These are phyloP conservation scores for Sclerotinia glacialis DNA, from an alignment of 2,329 filamentous ascomycete genomes.

Conservation along the genomic window DNA sequence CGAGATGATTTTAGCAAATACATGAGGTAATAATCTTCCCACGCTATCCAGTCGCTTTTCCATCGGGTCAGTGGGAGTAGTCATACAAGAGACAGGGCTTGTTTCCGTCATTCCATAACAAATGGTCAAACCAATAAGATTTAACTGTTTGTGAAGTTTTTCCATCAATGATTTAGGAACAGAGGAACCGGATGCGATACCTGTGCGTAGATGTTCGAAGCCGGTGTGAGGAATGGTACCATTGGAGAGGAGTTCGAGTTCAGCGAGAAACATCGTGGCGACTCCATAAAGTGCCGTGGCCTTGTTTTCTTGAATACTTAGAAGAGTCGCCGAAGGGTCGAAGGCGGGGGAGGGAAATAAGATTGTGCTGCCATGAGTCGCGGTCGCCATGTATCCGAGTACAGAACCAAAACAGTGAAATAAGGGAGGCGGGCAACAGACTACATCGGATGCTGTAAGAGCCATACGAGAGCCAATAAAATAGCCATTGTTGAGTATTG, in stretches of 20 bases:
- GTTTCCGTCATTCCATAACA: slow-evolving; percentile 61
- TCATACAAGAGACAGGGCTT: slow-evolving; percentile 59
- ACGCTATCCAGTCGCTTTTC: slow-evolving; percentile 67
- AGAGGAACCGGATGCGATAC: slow-evolving; percentile 84
- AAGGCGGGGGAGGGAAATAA: slow-evolving; percentile 87
- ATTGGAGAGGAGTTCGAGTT: slow-evolving; percentile 71
- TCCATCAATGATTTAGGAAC: slow-evolving; percentile 81
- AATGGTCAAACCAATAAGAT: slow-evolving; percentile 79
- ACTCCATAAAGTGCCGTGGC: slow-evolving; percentile 76
- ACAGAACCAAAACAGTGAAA: slow-evolving; percentile 79
- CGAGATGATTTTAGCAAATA: slow-evolving; percentile 73
- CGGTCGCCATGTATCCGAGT: slow-evolving; percentile 87
- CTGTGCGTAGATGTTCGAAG: slow-evolving; percentile 71
- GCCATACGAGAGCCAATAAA: slow-evolving; percentile 85
- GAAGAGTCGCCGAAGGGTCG: slow-evolving; percentile 57
- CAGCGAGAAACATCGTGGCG: slow-evolving; percentile 89
- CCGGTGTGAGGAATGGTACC: slow-evolving; percentile 45
- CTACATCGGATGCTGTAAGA: slow-evolving; percentile 67
- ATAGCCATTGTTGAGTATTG: slow-evolving; percentile 89
- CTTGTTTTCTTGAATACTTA: slow-evolving; percentile 53
- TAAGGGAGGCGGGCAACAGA: slow-evolving; percentile 81
- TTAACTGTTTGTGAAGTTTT: slow-evolving; percentile 68
- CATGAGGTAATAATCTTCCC: slow-evolving; percentile 80
- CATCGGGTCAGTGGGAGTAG: slow-evolving; percentile 63
- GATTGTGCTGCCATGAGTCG: slow-evolving; percentile 76